Evolutionary conservation across 352 stramenopile genomes (phyloP), one percentile per base, ranked within the genome.

Genomic region (Hyaloperonospora brassicae): DNA sequence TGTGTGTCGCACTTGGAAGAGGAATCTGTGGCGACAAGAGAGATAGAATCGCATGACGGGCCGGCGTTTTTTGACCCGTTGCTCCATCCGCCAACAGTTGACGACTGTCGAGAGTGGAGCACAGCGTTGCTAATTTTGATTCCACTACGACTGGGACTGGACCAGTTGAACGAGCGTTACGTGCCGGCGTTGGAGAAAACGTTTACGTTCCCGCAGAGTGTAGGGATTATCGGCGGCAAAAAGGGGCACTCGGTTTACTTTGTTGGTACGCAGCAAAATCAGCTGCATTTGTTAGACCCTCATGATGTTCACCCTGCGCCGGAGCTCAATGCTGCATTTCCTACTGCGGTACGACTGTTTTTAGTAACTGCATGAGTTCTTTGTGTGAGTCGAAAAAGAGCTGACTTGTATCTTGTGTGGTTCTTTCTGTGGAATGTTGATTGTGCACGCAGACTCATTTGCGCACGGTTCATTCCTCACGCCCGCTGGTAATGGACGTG

Each of bases 241-340:
- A 95, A 95, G 35, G 76, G 90, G 7, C 89, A 97, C 69, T 97
- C 94, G 10, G 83, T 97, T 44, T 98, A 97, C 72, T 98, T 98
- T 79, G 96, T 97, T 35, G 93, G 90, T 27, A 77, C 87, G 5
- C 81, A 95, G 56, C 76, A 84, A 5, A 71, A 89, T 53, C 78
- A 83, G 24, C 57, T 96, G 41, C 80, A 89, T 51, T 61, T 93
- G 13, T 61, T 96, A 13, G 86, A 96, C 51, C 86, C 87, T 31
- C 89, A 96, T 50, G 71, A 84, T 30, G 77, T 86, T n/a, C 74
- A 87, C 30, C 70, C 66, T 11, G 73, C 70, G 5, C 65, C 62
- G n/a, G 83, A 79, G 71, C 67, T 84, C 56, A 95, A 76, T 60
- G 66, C 62, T 56, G 80, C 62, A 39, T 89, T 89, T 47, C 79